Base-by-base conservation (phyloP, 257 asterid genomes). In the Capsicum pubescens region DNA sequence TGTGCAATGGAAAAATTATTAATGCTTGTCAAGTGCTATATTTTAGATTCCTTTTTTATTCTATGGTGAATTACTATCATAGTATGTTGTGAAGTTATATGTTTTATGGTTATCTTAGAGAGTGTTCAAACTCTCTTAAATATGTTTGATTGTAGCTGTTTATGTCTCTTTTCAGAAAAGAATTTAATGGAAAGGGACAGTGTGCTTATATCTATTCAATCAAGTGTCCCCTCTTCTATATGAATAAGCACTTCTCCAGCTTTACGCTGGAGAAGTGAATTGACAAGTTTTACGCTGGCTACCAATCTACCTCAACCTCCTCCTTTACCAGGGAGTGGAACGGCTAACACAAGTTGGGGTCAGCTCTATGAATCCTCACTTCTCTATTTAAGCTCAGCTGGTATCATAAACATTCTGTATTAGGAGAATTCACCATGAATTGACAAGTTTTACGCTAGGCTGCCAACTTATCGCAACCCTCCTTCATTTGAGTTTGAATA, bases 1-100 rank as follows among this genome's bases (percentile, higher is more conserved):
- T 94, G 90, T 85, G 91, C 84, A 87, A 90, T 2, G 94, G 95
- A 1, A 54, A 80, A 35, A 78, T 94, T 5, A 90, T 93, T 66
- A 97, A 94, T 61, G 36, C 21, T 61, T 61, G 68, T 61, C 36
- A 61, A 61, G 7, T 61, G 14, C 68, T 61, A 61, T 19, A 9
- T 61, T 61, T 61, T 13, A 61, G 36, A 61, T 19, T 61, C 68
- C 19, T 61, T 61, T 19, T n/a, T 61, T 19, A 19, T 36, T 61
- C 68, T 61, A n/a, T n/a, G 68, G 68, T 61, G 68, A 61, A 61
- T 44, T 44, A 44, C 48, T 44, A 44, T 44, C 48, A 44, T 44
- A 44, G 6, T 44, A 44, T 44, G 48, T 61, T 61, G 14, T 61
- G 68, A 8, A 61, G 36, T 61, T 61, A 1, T 19, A 59, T 48